Evolutionary conservation across 2,329 filamentous ascomycete species (phyloP).

Genomic region (Hypocreales sp.): DNA sequence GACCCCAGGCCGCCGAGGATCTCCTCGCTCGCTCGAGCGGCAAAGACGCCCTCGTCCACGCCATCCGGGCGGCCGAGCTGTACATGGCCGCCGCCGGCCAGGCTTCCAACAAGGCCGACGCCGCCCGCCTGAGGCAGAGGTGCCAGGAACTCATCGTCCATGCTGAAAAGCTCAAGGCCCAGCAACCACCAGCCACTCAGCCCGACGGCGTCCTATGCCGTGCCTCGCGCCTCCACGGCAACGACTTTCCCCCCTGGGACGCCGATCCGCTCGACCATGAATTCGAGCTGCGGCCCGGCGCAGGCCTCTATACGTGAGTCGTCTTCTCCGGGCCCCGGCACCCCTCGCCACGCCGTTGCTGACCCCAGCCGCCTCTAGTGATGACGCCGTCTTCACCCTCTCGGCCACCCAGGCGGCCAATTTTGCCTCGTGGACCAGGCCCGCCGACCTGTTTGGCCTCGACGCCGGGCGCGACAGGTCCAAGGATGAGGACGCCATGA

Average conservation of each 20-base stretch:
- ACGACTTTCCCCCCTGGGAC: slow-evolving; percentile 78
- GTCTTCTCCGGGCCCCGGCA: too few relatives aligned
- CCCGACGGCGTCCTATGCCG: slow-evolving; percentile 53
- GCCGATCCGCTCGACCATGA: slow-evolving; percentile 39
- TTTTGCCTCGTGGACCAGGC: slow-evolving; percentile 75
- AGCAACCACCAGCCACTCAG: slow-evolving; percentile 2
- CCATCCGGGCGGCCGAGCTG: slow-evolving; percentile 63
- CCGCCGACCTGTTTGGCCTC: slow-evolving; percentile 41
- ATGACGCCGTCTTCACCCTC: slow-evolving; percentile 52
- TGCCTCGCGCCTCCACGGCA: slow-evolving; percentile 67
- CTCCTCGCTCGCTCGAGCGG: slow-evolving; percentile 18
- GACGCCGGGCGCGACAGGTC: slow-evolving; percentile 10
- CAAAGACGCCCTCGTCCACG: slow-evolving; percentile 52
- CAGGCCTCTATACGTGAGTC: slow-evolving; percentile 48
- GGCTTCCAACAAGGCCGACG: slow-evolving; percentile 45
- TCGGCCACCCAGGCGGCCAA: slow-evolving; percentile 59
- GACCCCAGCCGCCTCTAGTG: too few relatives aligned
- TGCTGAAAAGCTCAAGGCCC: slow-evolving; percentile 60
- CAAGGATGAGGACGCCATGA: slow-evolving; percentile 26
- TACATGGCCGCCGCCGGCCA: slow-evolving; percentile 64
- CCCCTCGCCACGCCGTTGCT: too few relatives aligned
- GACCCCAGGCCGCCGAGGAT: slow-evolving; percentile 20
- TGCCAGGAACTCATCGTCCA: slow-evolving; percentile 53
- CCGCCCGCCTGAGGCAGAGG: slow-evolving; percentile 48
- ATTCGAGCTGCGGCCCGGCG: slow-evolving; percentile 40